These are phyloP conservation scores for Cordyceps pruinosa DNA, from an alignment of 2,329 filamentous ascomycete species.

Conservation along the genomic window DNA sequence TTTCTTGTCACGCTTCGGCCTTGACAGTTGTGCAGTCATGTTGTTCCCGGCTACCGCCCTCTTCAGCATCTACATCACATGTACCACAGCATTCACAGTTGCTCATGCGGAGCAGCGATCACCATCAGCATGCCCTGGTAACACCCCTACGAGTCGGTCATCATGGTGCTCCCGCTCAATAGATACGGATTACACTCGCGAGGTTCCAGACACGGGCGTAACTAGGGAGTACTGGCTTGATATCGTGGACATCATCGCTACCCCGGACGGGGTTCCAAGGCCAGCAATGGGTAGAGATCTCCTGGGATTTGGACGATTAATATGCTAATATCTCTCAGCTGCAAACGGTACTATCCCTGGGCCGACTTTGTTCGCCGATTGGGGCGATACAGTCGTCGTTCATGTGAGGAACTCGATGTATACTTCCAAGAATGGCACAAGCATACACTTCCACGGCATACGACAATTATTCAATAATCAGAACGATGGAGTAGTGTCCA, in stretches of 20 bases:
- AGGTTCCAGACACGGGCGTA: background rate
- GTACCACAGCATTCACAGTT: background rate
- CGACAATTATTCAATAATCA: slow-evolving; percentile 49
- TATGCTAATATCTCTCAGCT: background rate
- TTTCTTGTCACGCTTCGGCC: background rate
- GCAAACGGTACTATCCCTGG: slow-evolving; percentile 57
- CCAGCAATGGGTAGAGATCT: slow-evolving; percentile 41
- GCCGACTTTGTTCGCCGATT: slow-evolving; percentile 48
- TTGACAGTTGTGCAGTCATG: background rate
- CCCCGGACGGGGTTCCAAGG: slow-evolving; percentile 53
- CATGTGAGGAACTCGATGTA: slow-evolving; percentile 34
- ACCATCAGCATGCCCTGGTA: background rate
- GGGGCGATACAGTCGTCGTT: slow-evolving; percentile 47
- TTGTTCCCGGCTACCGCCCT: background rate
- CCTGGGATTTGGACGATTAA: background rate
- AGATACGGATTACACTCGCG: background rate
- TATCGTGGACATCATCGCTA: slow-evolving; percentile 52
- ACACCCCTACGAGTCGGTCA: background rate
- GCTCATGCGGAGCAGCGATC: background rate
- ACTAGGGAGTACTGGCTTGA: slow-evolving; percentile 44
- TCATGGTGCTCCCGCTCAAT: background rate
- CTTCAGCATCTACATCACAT: background rate
- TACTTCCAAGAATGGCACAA: slow-evolving; percentile 30
- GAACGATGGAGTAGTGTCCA: slow-evolving; percentile 54
- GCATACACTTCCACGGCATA: slow-evolving; percentile 56